phyloP scores from a whole-genome alignment of 805 yeast genomes.

The Brettanomyces sp. region DNA sequence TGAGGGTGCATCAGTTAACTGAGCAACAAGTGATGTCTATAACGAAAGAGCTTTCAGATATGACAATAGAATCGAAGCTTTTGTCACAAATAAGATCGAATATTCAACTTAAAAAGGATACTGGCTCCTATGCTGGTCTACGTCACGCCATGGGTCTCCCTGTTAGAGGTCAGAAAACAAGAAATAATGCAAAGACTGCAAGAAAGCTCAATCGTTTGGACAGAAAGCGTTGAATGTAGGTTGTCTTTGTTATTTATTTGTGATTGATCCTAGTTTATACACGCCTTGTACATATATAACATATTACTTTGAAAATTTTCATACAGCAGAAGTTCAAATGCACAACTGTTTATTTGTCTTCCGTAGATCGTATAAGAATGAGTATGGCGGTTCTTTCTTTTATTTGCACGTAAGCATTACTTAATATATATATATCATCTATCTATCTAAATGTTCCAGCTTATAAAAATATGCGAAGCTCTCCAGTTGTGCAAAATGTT shows the following conservation, averaged over 20 bases:
- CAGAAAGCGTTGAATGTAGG: constrained; percentile 28
- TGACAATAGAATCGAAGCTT: constrained; percentile 76
- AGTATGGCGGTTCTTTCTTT: too few species aligned
- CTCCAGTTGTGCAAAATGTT: too few species aligned
- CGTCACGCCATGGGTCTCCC: constrained; percentile 83
- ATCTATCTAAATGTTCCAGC: too few species aligned
- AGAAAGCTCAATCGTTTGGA: constrained; percentile 72
- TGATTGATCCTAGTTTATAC: neutral
- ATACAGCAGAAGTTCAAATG: neutral
- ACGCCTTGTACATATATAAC: constrained; percentile 1
- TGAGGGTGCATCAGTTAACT: constrained; percentile 87
- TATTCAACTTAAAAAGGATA: constrained; percentile 67
- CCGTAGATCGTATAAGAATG: too few species aligned
- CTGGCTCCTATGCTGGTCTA: constrained; percentile 80
- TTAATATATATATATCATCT: too few species aligned
- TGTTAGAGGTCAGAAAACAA: constrained; percentile 84
- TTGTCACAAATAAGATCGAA: constrained; percentile 67
- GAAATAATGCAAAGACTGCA: constrained; percentile 87
- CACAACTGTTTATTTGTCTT: neutral
- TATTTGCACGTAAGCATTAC: too few species aligned
- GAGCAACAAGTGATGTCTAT: constrained; percentile 82
- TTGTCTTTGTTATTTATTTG: neutral
- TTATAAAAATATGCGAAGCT: too few species aligned
- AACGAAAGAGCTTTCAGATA: constrained; percentile 76
- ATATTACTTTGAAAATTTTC: neutral